Evolutionary conservation across 768 basidiomycete species (phyloP), one percentile per base, ranked within the genome.

Genomic region (Gymnopilus dilepis): DNA sequence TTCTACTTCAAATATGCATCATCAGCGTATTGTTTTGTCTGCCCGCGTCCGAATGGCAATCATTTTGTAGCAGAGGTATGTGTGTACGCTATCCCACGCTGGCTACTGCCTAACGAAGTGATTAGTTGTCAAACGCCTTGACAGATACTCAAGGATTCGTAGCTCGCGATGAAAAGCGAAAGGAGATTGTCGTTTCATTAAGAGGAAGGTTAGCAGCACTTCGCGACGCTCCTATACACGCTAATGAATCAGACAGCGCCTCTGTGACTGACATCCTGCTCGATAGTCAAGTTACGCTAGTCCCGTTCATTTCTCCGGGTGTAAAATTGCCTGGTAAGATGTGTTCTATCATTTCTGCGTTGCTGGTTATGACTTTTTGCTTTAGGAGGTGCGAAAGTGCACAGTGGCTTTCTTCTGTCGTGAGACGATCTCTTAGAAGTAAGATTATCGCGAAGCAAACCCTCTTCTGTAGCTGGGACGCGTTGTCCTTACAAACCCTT

Each of bases 1-100:
- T 77, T 80, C 62, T 85, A 85, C 73, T 82, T 84, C 76, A 83
- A 84, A 69, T 85, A 84, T 60, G 81, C 85, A 1, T 81, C 84
- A 11, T 83, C 83, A 6, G 80, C 82, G 3, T 85, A 85, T 59
- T 70, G 63, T 31, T 50, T 71, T 0, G 57, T 83, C 21, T 86
- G 85, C 59, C 78, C 78, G 6, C 74, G 76, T 12, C 85, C 84
- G 1, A 84, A 84, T 65, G 83, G 84, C 22, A 81, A 82, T 30
- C 72, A 62, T 26, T 70, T 78, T 0, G 73, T 78, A 6, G 70
- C 72, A 30, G 72, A 81, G 30, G 79, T 84, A 40, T n/a, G 65
- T 66, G 21, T 11, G n/a, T 17, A 6, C 11, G 11, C 8, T 9
- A 2, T 43, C 43, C 3, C 21, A n/a, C 38, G 30, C 37, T 37